A percentile compares a stretch with the other conserved stretches of the same genome.
Conservation (phyloP, 2,329 filamentous ascomycete genomes). For the Beauveria brongniartii region DNA sequence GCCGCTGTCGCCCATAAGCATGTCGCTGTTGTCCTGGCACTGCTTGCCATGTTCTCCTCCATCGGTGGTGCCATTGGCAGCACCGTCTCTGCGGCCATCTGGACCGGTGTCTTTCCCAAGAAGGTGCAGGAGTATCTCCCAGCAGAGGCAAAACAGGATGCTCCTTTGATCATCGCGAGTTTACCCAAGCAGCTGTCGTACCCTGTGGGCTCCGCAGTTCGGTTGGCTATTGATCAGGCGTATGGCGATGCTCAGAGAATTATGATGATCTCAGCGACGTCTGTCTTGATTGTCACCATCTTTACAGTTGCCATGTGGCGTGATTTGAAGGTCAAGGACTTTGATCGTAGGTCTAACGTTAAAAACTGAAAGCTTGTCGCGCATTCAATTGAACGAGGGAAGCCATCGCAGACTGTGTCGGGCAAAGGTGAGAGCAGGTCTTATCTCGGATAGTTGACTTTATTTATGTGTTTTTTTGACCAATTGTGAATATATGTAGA, state of each 20-base stretch:
- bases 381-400: background rate
- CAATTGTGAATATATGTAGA: too few relatives aligned
- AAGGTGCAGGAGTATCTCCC: background rate
- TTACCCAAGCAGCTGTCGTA: background rate
- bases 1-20: conserved; percentile 40
- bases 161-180: background rate
- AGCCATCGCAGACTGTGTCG: too few relatives aligned
- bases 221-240: background rate
- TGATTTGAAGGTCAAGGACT: conserved; percentile 5
- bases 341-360: background rate
- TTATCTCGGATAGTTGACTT: too few relatives aligned
- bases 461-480: too few relatives aligned
- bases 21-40: background rate
- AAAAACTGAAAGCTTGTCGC: background rate
- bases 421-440: too few relatives aligned
- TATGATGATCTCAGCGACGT: conserved; percentile 1
- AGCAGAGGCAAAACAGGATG: background rate
- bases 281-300: background rate
- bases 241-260: conserved; percentile 6
- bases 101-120: background rate
- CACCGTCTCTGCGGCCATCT: conserved; percentile 4
- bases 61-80: conserved; percentile 5
- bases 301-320: conserved; percentile 1
- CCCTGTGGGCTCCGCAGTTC: background rate
- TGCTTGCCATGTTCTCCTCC: background rate